Percentiles rank a stretch among this genome's conserved stretches.
These are phyloP conservation scores for Chionographis japonica DNA, from an alignment of 106 monocot species.

Conservation along the genomic window DNA sequence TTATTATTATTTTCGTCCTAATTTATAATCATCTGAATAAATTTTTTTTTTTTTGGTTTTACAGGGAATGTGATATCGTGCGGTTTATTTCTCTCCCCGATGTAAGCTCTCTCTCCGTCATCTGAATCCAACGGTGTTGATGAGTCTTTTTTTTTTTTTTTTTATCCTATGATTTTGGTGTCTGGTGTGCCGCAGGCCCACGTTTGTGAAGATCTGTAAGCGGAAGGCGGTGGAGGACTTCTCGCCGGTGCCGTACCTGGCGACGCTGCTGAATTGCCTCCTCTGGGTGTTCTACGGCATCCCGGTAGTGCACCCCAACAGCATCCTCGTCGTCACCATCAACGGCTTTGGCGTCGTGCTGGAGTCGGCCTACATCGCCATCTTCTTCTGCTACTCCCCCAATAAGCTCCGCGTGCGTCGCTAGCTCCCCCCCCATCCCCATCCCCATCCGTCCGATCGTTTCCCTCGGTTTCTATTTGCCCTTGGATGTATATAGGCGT, in stretches of 20 bases:
- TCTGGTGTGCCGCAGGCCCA: conserved; percentile 28
- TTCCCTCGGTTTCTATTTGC: neutral
- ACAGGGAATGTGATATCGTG: conserved; percentile 59
- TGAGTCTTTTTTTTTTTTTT: neutral
- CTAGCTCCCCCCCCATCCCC: neutral
- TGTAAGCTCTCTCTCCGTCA: conserved; percentile 19
- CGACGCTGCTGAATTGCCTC: conserved; percentile 56
- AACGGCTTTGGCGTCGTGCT: conserved; percentile 44
- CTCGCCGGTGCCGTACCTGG: conserved; percentile 50
- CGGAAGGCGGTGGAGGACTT: conserved; percentile 43
- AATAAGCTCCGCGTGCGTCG: conserved; percentile 10
- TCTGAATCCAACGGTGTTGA: neutral
- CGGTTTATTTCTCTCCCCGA: conserved; percentile 60
- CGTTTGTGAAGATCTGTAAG: conserved; percentile 47
- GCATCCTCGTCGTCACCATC: conserved; percentile 56
- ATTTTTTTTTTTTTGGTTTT: neutral
- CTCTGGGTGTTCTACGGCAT: conserved; percentile 63
- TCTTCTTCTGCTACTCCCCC: conserved; percentile 45
- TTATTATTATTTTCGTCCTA: neutral
- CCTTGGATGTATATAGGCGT: too few species aligned
- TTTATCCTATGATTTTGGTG: neutral
- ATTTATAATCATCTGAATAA: neutral
- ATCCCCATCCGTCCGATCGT: neutral
- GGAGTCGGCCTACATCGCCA: conserved; percentile 36
- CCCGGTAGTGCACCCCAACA: conserved; percentile 40